Percentiles rank a stretch among this genome's conserved stretches.
Conservation (phyloP, 495 filamentous ascomycete species). For the Jackrogersella multiformis region DNA sequence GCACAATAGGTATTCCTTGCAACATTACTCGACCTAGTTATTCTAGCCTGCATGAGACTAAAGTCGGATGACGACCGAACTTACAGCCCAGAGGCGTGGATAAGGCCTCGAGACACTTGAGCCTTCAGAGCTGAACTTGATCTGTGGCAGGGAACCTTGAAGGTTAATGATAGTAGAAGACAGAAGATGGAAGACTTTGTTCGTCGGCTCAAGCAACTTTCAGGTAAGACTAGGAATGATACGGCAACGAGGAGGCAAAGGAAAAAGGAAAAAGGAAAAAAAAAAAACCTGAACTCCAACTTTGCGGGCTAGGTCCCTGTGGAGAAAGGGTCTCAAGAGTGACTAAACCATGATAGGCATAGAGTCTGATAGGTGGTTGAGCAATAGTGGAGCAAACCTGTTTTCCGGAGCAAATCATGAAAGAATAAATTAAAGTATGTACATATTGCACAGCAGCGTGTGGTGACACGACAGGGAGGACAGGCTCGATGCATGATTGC, state of each 20-base stretch:
- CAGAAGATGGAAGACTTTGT: no score
- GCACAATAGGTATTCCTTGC: constrained; percentile 35
- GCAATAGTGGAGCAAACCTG: constrained; percentile 33
- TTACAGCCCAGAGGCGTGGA: constrained; percentile 8
- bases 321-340: constrained; percentile 33
- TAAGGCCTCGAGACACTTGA: neutral
- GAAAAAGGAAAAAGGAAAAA: constrained; percentile 37
- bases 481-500: constrained; percentile 20
- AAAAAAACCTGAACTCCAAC: constrained; percentile 37
- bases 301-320: constrained; percentile 33
- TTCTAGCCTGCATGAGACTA: constrained; percentile 35
- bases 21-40: constrained; percentile 24
- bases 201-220: neutral
- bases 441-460: constrained; percentile 8
- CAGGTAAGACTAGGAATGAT: constrained; percentile 15
- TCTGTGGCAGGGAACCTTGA: constrained; percentile 9
- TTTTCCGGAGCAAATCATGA: constrained; percentile 26
- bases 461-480: constrained; percentile 34
- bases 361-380: constrained; percentile 39
- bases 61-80: constrained; percentile 35
- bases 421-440: constrained; percentile 21
- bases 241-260: constrained; percentile 39
- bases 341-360: constrained; percentile 31
- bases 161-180: neutral
- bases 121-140: constrained; percentile 6